Percentiles rank a stretch among this genome's conserved stretches.
Evolutionary conservation across 202 grass and related monocot species (phyloP).

Genomic region (Panicum hallii): DNA sequence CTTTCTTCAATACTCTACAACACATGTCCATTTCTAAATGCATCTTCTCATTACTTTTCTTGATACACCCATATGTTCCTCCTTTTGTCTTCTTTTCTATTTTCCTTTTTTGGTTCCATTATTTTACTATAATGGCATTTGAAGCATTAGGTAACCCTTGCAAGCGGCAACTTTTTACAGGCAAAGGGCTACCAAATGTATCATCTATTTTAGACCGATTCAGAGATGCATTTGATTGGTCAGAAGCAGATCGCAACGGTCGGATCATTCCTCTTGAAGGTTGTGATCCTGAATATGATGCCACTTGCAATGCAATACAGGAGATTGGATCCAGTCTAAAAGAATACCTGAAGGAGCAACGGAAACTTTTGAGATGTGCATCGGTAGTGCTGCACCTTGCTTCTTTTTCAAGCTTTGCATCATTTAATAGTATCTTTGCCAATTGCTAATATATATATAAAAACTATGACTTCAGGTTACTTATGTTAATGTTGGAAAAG

Average conservation of each 20-base stretch:
- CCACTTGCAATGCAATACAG: conserved; percentile 61
- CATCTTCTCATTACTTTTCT: conserved; percentile 10
- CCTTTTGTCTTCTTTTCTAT: conserved; percentile 4
- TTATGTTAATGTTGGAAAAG: conserved; percentile 90
- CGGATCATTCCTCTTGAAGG: conserved; percentile 85
- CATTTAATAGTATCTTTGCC: conserved; percentile 15
- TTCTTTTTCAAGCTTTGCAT: conserved; percentile 33
- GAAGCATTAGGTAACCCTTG: conserved; percentile 41
- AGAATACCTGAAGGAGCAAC: conserved; percentile 84
- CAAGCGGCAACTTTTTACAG: conserved; percentile 58
- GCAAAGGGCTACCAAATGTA: conserved; percentile 72
- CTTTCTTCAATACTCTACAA: conserved; percentile 32
- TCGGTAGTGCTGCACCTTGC: conserved; percentile 50
- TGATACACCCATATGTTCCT: conserved; percentile 18
- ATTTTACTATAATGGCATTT: conserved; percentile 27
- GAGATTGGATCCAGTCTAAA: conserved; percentile 71
- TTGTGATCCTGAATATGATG: conserved; percentile 82
- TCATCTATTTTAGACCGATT: conserved; percentile 75
- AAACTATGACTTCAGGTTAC: conserved; percentile 56
- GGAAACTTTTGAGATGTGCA: conserved; percentile 57
- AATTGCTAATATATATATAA: conserved; percentile 11
- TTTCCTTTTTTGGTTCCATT: conserved; percentile 34
- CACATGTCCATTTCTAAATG: background rate
- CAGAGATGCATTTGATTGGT: conserved; percentile 96
- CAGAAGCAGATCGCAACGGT: conserved; percentile 80